Percentiles rank a stretch among this genome's conserved stretches.
These are phyloP conservation scores for Podospora sp. DNA, from an alignment of 495 filamentous ascomycete species.

Conservation along the genomic window DNA sequence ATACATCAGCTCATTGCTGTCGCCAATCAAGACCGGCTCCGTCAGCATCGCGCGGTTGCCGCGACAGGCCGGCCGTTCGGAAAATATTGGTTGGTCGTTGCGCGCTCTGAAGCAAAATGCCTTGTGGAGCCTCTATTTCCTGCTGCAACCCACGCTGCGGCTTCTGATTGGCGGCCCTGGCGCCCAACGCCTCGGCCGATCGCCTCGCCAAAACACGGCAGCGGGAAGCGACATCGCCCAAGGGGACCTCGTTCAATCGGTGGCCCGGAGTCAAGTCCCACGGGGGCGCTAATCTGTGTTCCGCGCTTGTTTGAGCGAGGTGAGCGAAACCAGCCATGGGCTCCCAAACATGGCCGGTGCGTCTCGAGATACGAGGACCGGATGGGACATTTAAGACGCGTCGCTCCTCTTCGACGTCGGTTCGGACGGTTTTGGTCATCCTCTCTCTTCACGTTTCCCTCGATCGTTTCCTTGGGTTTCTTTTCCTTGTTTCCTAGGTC, in stretches of 20 bases:
- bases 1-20: neutral
- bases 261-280: neutral
- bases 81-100: neutral
- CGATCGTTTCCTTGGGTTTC: conserved; percentile 24
- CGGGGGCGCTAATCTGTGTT: neutral
- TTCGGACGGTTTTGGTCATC: neutral
- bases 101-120: neutral
- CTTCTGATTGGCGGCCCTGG: neutral
- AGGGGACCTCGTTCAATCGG: neutral
- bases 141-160: neutral
- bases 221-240: neutral
- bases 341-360: neutral
- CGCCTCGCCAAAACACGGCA: neutral
- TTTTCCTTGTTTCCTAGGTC: conserved; percentile 32
- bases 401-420: neutral
- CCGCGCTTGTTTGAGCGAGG: neutral
- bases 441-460: conserved; percentile 28
- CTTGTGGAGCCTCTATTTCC: neutral
- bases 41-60: neutral
- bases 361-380: neutral
- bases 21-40: neutral
- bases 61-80: neutral
- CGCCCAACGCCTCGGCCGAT: neutral
- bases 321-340: neutral
- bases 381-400: neutral